A percentile compares a stretch with the other conserved stretches of the same genome.
These are phyloP conservation scores for Vitis amurensis DNA, from an alignment of 164 flowering plant species.

Conservation along the genomic window DNA sequence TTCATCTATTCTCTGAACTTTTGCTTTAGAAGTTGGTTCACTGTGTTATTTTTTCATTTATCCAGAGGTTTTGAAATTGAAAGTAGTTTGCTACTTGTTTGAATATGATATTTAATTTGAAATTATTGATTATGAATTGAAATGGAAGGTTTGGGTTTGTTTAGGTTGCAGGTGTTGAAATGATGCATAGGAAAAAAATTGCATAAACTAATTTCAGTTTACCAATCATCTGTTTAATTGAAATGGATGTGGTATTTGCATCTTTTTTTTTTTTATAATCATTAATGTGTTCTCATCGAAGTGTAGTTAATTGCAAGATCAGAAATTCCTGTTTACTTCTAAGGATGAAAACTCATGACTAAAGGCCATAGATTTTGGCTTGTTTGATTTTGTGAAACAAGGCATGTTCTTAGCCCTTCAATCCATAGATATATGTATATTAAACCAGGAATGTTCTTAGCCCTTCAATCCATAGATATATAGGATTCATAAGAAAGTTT, in stretches of 20 bases:
- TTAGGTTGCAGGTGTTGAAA: too few relatives aligned
- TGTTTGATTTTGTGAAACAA: constrained; percentile 77
- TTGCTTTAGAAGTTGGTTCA: too few relatives aligned
- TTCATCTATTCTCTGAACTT: too few relatives aligned
- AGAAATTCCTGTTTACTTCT: constrained; percentile 64
- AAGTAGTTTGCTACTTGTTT: too few relatives aligned
- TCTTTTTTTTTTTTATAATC: neutral
- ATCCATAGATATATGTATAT: neutral
- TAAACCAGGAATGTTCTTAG: constrained; percentile 50
- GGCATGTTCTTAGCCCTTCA: constrained; percentile 28
- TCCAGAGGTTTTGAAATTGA: too few relatives aligned
- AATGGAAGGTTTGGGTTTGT: too few relatives aligned
- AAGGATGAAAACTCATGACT: constrained; percentile 59
- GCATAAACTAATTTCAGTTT: too few relatives aligned
- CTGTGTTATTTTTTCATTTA: too few relatives aligned
- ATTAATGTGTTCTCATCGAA: constrained; percentile 16
- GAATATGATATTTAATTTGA: too few relatives aligned
- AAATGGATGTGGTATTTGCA: neutral
- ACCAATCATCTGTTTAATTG: too few relatives aligned
- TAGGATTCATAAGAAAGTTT: neutral
- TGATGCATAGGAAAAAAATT: too few relatives aligned
- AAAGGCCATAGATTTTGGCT: constrained; percentile 78
- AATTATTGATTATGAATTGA: too few relatives aligned
- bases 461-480: neutral
- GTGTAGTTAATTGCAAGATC: constrained; percentile 27